Base-by-base conservation (phyloP, 805 yeast species). In the Ogataea polymorpha region DNA sequence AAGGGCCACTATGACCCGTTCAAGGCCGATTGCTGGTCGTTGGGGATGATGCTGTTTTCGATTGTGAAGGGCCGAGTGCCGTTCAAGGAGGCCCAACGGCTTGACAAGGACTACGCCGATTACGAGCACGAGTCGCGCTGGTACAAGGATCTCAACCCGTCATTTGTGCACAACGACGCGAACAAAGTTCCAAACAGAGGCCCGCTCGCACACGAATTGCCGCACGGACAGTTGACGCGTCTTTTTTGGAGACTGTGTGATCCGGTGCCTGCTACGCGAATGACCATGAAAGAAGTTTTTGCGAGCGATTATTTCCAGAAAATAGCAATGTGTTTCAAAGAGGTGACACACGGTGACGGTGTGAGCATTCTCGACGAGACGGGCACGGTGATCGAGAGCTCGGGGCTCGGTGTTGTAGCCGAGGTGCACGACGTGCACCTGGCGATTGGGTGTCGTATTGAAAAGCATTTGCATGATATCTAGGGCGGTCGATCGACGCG, bases 1-100 rank as follows among this genome's bases (percentile, higher is more conserved):
- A 51, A n/a, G 28, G 17, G 23, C 14, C n/a, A 6, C 7, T 61
- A 77, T 41, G 60, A 82, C 55, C 84, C 89, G 0, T 79, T 77
- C 52, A 71, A 72, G 46, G 76, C 83, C 70, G 95, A 85, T 62
- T 65, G 70, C 55, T 85, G 89, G 85, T 79, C 86, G 1, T 60
- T 85, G 27, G 95, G 93, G 21, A 71, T 85, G 66, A 57, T 84
- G 13, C 62, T 85, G 31, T 80, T 79, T 56, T 78, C 81, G 16
- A 55, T 85, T 12, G 68, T 79, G 1, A 74, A 77, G 56, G 72
- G 77, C 15, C 70, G 71, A 10, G 71, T 77, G 2, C 91, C 93
- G 0, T 85, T 85, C 59, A 62, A 62, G 38, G 68, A 69, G 39
- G 76, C 88, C 1, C 57, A 63, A 13, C 48, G 44, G 16, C 38